Conservation (phyloP, 176 grass and related monocot genomes). For the Zoysia japonica region DNA sequence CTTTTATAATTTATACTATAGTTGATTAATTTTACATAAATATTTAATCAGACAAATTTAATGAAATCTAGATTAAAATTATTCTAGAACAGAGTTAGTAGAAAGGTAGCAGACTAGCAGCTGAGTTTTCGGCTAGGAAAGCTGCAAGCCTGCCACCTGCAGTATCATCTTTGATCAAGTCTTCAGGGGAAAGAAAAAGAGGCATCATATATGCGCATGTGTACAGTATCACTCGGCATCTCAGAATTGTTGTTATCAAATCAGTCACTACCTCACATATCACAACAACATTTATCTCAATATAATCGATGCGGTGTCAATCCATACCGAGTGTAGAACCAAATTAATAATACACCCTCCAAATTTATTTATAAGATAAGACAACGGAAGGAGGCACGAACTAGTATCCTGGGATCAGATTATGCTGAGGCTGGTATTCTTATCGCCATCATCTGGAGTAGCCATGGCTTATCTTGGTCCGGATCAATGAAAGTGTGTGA, state of each 20-base stretch:
- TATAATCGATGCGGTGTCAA: conserved; percentile 5
- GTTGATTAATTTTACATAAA: too few species aligned
- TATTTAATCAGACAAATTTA: too few species aligned
- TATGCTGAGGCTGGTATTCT: conserved; percentile 80
- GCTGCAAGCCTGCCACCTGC: neutral
- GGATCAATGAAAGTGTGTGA: conserved; percentile 79
- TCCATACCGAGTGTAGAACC: conserved; percentile 1
- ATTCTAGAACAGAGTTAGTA: too few species aligned
- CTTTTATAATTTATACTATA: too few species aligned
- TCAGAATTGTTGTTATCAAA: neutral
- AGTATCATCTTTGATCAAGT: neutral
- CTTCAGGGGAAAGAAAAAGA: neutral
- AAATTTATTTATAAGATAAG: conserved; percentile 40
- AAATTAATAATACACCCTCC: conserved; percentile 24
- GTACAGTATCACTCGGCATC: neutral
- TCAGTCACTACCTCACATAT: neutral
- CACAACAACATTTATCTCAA: conserved; percentile 16
- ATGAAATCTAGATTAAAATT: too few species aligned
- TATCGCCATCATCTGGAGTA: conserved; percentile 70
- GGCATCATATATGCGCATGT: neutral
- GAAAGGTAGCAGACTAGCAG: neutral
- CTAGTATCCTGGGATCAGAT: conserved; percentile 12
- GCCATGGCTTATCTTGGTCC: conserved; percentile 69
- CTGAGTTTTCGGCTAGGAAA: neutral
- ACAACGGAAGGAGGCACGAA: conserved; percentile 6